Evolutionary conservation across 495 filamentous ascomycete genomes (phyloP), one percentile per base, ranked within the genome.

Genomic region (Penicillium roqueforti): DNA sequence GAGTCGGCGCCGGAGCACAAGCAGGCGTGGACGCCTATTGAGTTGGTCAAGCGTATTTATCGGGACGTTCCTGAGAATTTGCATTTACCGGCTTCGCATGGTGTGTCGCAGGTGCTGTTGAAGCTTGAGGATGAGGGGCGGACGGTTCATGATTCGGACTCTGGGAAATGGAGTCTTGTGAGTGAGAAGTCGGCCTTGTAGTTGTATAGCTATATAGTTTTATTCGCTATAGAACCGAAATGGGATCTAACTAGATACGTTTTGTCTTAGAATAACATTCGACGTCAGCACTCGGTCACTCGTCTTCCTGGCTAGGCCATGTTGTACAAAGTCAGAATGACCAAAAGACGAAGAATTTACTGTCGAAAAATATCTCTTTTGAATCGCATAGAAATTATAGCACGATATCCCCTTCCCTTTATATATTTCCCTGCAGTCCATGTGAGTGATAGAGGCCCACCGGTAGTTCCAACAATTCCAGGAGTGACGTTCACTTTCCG

Each of bases 11-110:
- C 64, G 10, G 69, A 69, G 42, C 63, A 56, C 25, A 63, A 48
- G 56, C 34, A 36, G 25, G 65, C 58, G 0, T 90, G 85, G 85
- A 86, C 83, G 19, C 72, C 83, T 7, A 85, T 92, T 75, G 87
- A 91, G 62, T 74, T 97, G 39, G 95, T 97, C 23, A 87, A 88
- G 70, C 70, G 84, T 22, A 87, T 98, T 19, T 98, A 98, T 63
- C 76, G 76, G 39, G 86, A 88, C 68, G 82, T 95, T 6, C 83
- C 87, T 5, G 85, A 87, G 66, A 83, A 76, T 57, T 74, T 98
- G 58, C 87, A 90, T 68, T 57, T 76, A 26, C 83, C 92, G 14
- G 90, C 89, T 4, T 84, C 83, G 41, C 71, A 76, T 37, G 89
- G 88, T 4, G 76, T 90, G 20, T 40, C 82, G 40, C 83, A 85